Conservation (phyloP, 2,329 filamentous ascomycete species). For the Orbilia blumenaviensis region DNA sequence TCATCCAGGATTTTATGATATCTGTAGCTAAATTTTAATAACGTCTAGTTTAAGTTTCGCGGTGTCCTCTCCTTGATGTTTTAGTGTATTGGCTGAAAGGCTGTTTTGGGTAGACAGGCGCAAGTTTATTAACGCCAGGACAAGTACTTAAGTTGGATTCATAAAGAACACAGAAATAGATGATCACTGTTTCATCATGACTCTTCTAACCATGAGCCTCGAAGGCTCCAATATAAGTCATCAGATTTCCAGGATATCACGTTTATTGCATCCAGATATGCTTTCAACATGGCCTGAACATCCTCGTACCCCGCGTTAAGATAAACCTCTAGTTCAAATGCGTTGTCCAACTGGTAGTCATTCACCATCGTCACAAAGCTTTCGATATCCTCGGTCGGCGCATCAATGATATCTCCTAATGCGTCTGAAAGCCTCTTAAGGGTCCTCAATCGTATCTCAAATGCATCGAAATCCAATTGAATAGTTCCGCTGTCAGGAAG, state of each 20-base stretch:
- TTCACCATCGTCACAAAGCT: neutral
- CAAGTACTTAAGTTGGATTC: neutral
- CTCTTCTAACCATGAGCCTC: neutral
- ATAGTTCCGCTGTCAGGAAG: neutral
- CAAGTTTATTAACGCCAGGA: no score
- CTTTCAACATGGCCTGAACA: slow-evolving; percentile 4
- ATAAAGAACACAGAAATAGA: no score
- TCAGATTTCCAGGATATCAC: neutral
- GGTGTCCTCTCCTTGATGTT: no score
- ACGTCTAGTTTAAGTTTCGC: no score
- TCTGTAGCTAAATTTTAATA: no score
- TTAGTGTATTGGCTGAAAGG: no score
- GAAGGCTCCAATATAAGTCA: neutral
- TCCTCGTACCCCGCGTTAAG: neutral
- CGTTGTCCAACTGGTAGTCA: neutral
- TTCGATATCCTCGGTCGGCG: neutral
- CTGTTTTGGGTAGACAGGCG: no score
- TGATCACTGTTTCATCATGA: neutral
- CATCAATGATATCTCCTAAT: neutral
- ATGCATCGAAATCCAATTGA: neutral
- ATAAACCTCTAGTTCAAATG: neutral
- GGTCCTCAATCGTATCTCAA: neutral
- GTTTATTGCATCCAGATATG: neutral
- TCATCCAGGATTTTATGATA: no score
- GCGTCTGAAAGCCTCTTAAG: neutral